Conservation (phyloP, 2,329 filamentous ascomycete species). For the Clarireedia sp. region DNA sequence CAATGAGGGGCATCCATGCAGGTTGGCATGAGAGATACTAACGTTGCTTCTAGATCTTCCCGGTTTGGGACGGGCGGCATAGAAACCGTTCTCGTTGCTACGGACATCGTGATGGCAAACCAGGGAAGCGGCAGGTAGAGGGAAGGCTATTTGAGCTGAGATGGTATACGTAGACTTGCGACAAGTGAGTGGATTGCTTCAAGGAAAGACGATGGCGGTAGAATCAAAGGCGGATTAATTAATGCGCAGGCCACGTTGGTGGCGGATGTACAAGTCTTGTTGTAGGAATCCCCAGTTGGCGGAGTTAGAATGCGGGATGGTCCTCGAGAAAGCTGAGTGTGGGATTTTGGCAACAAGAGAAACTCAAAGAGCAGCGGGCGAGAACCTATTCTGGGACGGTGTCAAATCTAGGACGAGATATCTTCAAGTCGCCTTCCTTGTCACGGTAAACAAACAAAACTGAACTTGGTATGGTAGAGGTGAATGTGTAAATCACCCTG, state of each 20-base stretch:
- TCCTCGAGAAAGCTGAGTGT: not conserved
- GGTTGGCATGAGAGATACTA: conserved; percentile 30
- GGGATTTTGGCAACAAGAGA: not conserved
- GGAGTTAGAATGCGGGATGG: too few species aligned
- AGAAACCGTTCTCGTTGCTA: conserved; percentile 12
- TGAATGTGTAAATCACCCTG: too few species aligned
- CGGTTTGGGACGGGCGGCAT: conserved; percentile 54
- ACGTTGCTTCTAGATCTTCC: conserved; percentile 58
- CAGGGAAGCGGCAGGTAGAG: not conserved
- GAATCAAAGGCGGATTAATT: too few species aligned
- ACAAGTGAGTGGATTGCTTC: not conserved
- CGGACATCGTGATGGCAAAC: conserved; percentile 13
- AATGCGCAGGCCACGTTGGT: too few species aligned
- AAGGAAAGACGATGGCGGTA: not conserved
- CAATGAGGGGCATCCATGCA: not conserved
- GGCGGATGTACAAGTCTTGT: too few species aligned
- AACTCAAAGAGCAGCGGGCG: too few species aligned
- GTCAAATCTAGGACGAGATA: too few species aligned
- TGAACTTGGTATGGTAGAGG: too few species aligned
- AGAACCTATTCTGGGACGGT: too few species aligned
- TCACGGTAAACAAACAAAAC: too few species aligned
- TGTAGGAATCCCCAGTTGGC: too few species aligned
- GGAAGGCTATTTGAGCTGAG: not conserved
- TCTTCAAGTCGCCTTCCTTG: too few species aligned
- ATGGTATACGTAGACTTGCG: not conserved